These are phyloP conservation scores for Euryodendron excelsum DNA, from an alignment of 148 eudicot genomes.

Conservation along the genomic window DNA sequence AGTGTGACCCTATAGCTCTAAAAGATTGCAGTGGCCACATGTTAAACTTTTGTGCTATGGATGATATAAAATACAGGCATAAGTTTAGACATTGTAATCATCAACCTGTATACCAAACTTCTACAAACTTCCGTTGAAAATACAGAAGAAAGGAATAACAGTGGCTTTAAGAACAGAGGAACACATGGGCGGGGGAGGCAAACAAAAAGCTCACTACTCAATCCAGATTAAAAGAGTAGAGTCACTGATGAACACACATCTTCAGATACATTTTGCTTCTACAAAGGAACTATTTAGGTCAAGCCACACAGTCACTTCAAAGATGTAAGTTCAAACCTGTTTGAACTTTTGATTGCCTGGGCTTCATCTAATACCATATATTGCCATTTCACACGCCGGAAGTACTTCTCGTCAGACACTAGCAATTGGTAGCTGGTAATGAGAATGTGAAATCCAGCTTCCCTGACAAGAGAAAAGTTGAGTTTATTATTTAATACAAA, in stretches of 20 bases:
- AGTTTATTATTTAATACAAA: constrained; percentile 10
- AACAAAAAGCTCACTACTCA: neutral
- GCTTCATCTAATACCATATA: constrained; percentile 99
- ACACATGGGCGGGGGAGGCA: neutral
- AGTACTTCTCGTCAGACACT: constrained; percentile 91
- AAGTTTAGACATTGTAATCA: neutral
- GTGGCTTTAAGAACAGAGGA: neutral
- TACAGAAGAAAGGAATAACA: neutral
- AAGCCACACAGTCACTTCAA: neutral
- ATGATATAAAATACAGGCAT: neutral
- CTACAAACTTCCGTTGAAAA: neutral
- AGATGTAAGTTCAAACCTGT: constrained; percentile 52
- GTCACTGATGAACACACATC: neutral
- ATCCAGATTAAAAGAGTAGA: neutral
- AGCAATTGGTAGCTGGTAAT: constrained; percentile 93
- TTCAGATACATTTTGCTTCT: neutral
- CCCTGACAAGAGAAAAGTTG: constrained; percentile 46
- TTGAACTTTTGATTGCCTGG: constrained; percentile 93
- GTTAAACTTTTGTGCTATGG: neutral
- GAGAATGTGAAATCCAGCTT: constrained; percentile 94
- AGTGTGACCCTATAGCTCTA: neutral
- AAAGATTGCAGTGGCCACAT: neutral
- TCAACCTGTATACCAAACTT: neutral
- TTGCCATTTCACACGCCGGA: constrained; percentile 97
- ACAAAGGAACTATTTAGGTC: neutral